Base-by-base conservation (phyloP, 805 yeast genomes). In the Candida awuae region DNA sequence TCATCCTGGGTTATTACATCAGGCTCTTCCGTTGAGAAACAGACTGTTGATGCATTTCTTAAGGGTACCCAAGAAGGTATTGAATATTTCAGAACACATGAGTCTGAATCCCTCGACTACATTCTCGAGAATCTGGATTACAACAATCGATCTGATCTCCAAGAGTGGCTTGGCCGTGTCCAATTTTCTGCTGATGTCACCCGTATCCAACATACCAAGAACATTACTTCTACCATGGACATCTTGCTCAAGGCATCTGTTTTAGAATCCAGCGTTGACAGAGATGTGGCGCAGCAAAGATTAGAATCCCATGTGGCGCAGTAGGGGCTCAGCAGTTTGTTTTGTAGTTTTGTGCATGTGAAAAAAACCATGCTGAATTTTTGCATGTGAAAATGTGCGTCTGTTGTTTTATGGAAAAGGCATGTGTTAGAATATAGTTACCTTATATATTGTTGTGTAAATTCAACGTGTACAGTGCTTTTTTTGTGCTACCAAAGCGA, bases 1-100 rank as follows among this genome's bases (percentile, higher is more conserved):
- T 90, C 96, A 9, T 83, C 94, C 2, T 87, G 96, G 96, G 88
- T 85, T 13, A 69, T 86, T 35, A 75, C 77, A 16, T 76, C 76
- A 5, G 59, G 69, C 38, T 53, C 62, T 13, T 64, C 62, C n/a
- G 48, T 70, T 5, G 58, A 55, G 6, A 54, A 45, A 7, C 50
- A 52, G 19, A 56, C 52, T 4, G 48, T 70, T 30, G 39, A 43
- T 3, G 50, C 49, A 3, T 80, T 86, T 43, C 46, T 77, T 35
- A 50, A 55, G 2, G 79, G 78, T 1, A 63, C 86, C 28, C 72
- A 77, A 52, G 59, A 71, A 41, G 97, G 96, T 13, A 70, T 87
- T 38, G 63, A 55, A 2, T 77, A 84, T 58, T 87, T 83, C 66
- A 62, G 69, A 28, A 52, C 48, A 0, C 65, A 87, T 54, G 62